phyloP scores from a whole-genome alignment of 192 early-diverging fungal genomes.

The Coemansia sp. region DNA sequence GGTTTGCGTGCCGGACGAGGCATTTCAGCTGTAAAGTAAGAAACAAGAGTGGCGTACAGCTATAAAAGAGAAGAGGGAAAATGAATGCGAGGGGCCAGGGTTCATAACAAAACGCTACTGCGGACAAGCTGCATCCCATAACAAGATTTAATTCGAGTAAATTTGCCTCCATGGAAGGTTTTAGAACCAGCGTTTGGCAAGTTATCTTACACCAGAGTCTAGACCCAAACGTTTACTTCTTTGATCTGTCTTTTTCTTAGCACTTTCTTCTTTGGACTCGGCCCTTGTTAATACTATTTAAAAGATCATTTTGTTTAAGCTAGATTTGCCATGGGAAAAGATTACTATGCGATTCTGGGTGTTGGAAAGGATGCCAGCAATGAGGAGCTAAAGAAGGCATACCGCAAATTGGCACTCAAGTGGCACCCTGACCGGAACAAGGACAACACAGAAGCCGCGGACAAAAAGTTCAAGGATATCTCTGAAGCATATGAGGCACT shows the following conservation, averaged over 20 bases:
- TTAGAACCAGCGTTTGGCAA: too few species aligned
- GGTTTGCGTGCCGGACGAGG: conserved; percentile 11
- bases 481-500: conserved; percentile 97
- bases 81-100: too few species aligned
- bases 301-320: not conserved
- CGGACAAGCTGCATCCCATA: too few species aligned
- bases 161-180: too few species aligned
- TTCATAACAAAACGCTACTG: too few species aligned
- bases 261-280: not conserved
- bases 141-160: too few species aligned
- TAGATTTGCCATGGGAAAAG: conserved; percentile 67
- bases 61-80: too few species aligned
- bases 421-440: conserved; percentile 57
- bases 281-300: too few species aligned
- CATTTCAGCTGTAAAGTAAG: not conserved
- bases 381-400: conserved; percentile 79
- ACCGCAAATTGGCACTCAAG: conserved; percentile 63
- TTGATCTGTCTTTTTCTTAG: conserved; percentile 4
- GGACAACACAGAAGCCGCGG: conserved; percentile 28
- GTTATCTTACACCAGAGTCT: not conserved
- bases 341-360: conserved; percentile 94
- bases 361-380: conserved; percentile 73
- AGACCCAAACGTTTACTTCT: not conserved
- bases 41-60: not conserved
- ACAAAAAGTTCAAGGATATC: conserved; percentile 91